These are phyloP conservation scores for Yarrowia bubula DNA, from an alignment of 805 yeast genomes.

Conservation along the genomic window DNA sequence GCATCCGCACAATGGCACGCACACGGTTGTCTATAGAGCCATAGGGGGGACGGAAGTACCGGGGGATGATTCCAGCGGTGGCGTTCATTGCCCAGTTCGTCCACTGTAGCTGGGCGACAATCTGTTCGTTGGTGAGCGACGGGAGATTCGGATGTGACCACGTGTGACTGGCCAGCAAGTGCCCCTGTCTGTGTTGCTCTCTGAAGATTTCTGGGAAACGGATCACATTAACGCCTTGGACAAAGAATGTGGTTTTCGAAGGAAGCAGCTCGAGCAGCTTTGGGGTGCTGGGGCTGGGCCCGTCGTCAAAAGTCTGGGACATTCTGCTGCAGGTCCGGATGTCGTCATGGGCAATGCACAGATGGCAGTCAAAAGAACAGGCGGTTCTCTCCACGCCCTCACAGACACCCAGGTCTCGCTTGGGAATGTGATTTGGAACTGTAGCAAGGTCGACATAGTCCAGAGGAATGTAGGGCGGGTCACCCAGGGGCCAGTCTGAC, in stretches of 20 bases:
- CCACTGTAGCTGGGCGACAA: constrained; percentile 91
- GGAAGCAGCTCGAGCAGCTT: constrained; percentile 53
- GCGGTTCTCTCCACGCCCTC: constrained; percentile 46
- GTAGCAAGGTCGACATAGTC: constrained; percentile 59
- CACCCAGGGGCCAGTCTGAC: constrained; percentile 68
- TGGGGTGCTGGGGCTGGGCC: constrained; percentile 76
- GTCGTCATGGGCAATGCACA: constrained; percentile 75
- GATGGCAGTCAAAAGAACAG: constrained; percentile 85
- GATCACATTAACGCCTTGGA: constrained; percentile 78
- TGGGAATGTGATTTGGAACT: constrained; percentile 49
- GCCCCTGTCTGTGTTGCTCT: constrained; percentile 59
- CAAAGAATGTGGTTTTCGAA: constrained; percentile 72
- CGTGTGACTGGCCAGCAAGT: constrained; percentile 82
- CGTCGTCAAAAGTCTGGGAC: constrained; percentile 93
- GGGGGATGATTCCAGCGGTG: constrained; percentile 80
- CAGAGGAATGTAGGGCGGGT: constrained; percentile 85
- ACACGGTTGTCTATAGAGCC: constrained; percentile 92
- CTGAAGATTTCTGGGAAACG: constrained; percentile 71
- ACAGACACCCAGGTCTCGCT: constrained; percentile 51
- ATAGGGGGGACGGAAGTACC: constrained; percentile 95
- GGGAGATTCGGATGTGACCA: constrained; percentile 92
- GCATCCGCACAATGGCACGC: constrained; percentile 70
- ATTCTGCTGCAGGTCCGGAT: constrained; percentile 68
- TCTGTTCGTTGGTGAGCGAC: constrained; percentile 68
- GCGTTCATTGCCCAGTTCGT: constrained; percentile 98